Percentiles rank a stretch among this genome's conserved stretches.
Conservation (phyloP, 768 basidiomycete genomes). For the Tephrocybe rancida region DNA sequence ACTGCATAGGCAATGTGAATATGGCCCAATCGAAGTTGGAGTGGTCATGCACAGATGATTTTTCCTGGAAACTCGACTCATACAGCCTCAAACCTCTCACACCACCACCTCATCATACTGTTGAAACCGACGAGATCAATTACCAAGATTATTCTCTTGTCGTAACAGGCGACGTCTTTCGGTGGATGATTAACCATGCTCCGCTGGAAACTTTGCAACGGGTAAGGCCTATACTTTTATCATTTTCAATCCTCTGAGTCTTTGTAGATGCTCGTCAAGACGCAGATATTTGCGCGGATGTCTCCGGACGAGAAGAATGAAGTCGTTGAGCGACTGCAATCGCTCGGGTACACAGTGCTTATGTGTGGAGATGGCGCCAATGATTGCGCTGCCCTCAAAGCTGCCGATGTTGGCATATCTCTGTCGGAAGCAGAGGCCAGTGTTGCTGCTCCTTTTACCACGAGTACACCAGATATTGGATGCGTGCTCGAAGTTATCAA, state of each 20-base stretch:
- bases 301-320: slow-evolving; percentile 99
- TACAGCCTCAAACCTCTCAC: slow-evolving; percentile 84
- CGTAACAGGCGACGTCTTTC: slow-evolving; percentile 93
- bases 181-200: slow-evolving; percentile 97
- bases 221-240: slow-evolving; percentile 46
- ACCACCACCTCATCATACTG: slow-evolving; percentile 69
- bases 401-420: slow-evolving; percentile 96
- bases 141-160: slow-evolving; percentile 91
- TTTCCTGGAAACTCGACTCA: slow-evolving; percentile 79
- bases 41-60: slow-evolving; percentile 94
- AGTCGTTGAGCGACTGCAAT: slow-evolving; percentile 91
- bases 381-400: slow-evolving; percentile 97
- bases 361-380: slow-evolving; percentile 99
- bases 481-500: slow-evolving; percentile 97
- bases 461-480: slow-evolving; percentile 89
- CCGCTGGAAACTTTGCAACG: slow-evolving; percentile 93
- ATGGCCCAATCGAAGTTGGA: slow-evolving; percentile 65
- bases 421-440: slow-evolving; percentile 98
- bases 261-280: slow-evolving; percentile 91
- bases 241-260: not conserved
- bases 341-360: slow-evolving; percentile 92
- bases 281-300: slow-evolving; percentile 97
- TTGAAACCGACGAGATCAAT: slow-evolving; percentile 71
- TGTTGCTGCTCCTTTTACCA: slow-evolving; percentile 97
- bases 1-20: slow-evolving; percentile 50